A percentile compares a stretch with the other conserved stretches of the same genome.
phyloP scores from a whole-genome alignment of 2,329 filamentous ascomycete species.

The Onygenales sp. region DNA sequence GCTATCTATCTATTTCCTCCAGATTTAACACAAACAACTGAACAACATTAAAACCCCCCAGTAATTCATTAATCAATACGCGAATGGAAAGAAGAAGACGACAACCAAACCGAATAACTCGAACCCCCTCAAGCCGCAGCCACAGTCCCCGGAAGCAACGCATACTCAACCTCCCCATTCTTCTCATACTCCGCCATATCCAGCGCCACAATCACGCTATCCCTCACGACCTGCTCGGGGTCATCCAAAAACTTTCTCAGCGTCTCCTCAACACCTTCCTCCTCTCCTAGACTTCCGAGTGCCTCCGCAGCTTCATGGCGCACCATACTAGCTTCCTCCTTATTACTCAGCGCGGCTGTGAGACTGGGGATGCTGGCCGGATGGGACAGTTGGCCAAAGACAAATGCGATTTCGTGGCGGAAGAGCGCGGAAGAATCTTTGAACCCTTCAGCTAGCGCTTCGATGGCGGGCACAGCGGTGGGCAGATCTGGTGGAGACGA shows the following conservation, averaged over 20 bases:
- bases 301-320: slow-evolving; percentile 96
- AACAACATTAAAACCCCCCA: neutral
- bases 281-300: slow-evolving; percentile 83
- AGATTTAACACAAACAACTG: slow-evolving; percentile 23
- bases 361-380: slow-evolving; percentile 93
- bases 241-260: slow-evolving; percentile 79
- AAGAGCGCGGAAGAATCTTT: slow-evolving; percentile 82
- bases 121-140: slow-evolving; percentile 13
- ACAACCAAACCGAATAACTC: neutral
- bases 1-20: neutral
- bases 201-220: slow-evolving; percentile 88
- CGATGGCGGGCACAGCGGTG: slow-evolving; percentile 78
- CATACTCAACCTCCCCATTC: slow-evolving; percentile 81
- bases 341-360: slow-evolving; percentile 65
- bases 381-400: slow-evolving; percentile 92
- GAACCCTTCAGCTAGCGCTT: slow-evolving; percentile 77
- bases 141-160: slow-evolving; percentile 62
- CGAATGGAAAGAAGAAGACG: no score
- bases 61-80: neutral
- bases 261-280: slow-evolving; percentile 82
- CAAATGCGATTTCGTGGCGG: slow-evolving; percentile 95
- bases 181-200: slow-evolving; percentile 98
- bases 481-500: slow-evolving; percentile 86
- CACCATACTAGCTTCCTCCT: slow-evolving; percentile 86
- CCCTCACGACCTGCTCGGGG: slow-evolving; percentile 83